Evolutionary conservation across 1,284 basidiomycete species (phyloP), one percentile per base, ranked within the genome.

Genomic region (Golubevia sp.): DNA sequence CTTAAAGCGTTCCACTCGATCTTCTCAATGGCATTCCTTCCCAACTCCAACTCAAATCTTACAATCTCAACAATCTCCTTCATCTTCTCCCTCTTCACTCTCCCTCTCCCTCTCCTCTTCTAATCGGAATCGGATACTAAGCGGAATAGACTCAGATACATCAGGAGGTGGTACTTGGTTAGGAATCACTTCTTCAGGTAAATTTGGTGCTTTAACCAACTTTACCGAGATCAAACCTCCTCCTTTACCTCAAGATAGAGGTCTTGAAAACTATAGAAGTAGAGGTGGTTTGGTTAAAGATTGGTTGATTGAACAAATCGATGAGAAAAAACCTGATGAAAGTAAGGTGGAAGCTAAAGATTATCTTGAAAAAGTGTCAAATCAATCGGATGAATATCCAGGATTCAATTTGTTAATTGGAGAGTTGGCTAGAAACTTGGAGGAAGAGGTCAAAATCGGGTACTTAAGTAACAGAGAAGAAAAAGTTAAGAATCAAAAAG

Each of bases 111-210:
- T 52, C 13, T 11, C 58, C 8, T 30, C 51, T n/a, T 30, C 18
- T 24, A 38, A 30, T 24, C n/a, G 26, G 15, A 55, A 51, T 13
- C 26, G 23, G 13, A 60, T 74, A 24, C 50, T 78, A 6, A 72
- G 72, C 48, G 76, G 67, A 3, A 49, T 66, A 50, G 67, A 68
- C 27, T 48, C 59, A 4, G 66, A 76, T 25, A 30, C 65, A 0
- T 65, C 59, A 0, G 75, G 73, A 2, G 77, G 77, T 3, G 77
- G 77, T 0, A 79, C 77, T 1, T 79, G 77, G 77, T 49, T 79
- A 2, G 77, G 77, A 3, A 56, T 78, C 24, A 71, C 68, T 0
- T 24, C 51, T 1, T 60, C 66, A 11, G 77, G 76, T 6, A 34
- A 59, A 0, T 71, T 74, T 59, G 74, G 67, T 0, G 64, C 66